These are phyloP conservation scores for Cyberlindnera lachancei DNA, from an alignment of 805 yeast genomes.

Conservation along the genomic window DNA sequence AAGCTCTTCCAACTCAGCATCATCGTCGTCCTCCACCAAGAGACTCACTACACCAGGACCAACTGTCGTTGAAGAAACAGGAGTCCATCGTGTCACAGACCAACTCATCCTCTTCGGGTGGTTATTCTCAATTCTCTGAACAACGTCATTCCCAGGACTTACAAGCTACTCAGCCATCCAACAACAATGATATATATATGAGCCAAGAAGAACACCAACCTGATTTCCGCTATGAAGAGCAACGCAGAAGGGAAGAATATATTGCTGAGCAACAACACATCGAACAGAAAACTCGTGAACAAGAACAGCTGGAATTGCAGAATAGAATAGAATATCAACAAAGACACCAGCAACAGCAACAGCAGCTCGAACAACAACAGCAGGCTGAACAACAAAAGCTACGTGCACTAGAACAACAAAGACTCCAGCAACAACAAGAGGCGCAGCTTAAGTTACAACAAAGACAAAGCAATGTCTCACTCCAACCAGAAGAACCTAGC, in stretches of 20 bases:
- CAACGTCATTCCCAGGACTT: too few relatives aligned
- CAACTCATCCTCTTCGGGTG: slow-evolving; percentile 1
- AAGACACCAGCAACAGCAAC: slow-evolving; percentile 7
- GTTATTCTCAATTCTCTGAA: slow-evolving; percentile 2
- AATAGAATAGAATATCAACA: slow-evolving; percentile 6
- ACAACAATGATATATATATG: not conserved
- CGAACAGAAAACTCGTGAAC: slow-evolving; percentile 12
- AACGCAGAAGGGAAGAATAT: slow-evolving; percentile 14
- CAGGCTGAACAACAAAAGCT: slow-evolving; percentile 17
- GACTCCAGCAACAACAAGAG: slow-evolving; percentile 12
- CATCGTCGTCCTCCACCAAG: slow-evolving; percentile 21
- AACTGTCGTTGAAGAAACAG: slow-evolving; percentile 1
- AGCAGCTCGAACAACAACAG: slow-evolving; percentile 12
- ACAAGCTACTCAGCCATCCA: too few relatives aligned
- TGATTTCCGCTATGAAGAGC: slow-evolving; percentile 7
- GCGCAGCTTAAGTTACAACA: not conserved
- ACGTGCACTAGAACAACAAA: slow-evolving; percentile 17
- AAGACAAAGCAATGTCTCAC: not conserved
- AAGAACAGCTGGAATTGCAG: slow-evolving; percentile 2
- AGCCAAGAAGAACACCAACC: slow-evolving; percentile 3
- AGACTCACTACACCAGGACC: slow-evolving; percentile 5
- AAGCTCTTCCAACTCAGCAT: slow-evolving; percentile 11
- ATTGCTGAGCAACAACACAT: slow-evolving; percentile 9
- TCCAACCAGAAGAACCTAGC: not conserved
- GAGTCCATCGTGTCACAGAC: slow-evolving; percentile 1